Evolutionary conservation across 2,329 filamentous ascomycete species (phyloP).

Genomic region (Aspergillus sp.): DNA sequence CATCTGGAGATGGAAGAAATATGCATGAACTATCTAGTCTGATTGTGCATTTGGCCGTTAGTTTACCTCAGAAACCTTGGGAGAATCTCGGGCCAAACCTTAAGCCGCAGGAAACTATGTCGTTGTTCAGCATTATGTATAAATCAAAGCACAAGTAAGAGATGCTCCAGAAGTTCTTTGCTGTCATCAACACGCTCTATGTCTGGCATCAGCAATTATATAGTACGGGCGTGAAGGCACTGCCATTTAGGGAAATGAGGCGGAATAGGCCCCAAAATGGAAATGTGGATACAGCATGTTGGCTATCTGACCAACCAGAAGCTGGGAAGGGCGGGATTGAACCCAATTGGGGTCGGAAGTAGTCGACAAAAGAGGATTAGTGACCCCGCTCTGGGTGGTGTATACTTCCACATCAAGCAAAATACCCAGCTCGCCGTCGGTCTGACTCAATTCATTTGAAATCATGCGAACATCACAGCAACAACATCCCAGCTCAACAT

Average conservation of each 20-base stretch:
- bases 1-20: conserved; percentile 9
- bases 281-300: background rate
- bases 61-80: background rate
- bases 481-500: background rate
- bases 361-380: background rate
- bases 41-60: background rate
- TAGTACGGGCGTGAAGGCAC: background rate
- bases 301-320: background rate
- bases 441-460: background rate
- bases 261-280: background rate
- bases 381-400: background rate
- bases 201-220: background rate
- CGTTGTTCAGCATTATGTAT: no score
- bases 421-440: background rate
- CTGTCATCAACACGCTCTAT: background rate
- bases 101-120: no score
- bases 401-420: background rate
- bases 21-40: conserved; percentile 17
- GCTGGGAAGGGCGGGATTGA: background rate
- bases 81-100: no score
- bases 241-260: background rate
- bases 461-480: background rate
- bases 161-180: no score
- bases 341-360: background rate
- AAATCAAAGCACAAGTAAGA: no score